Conservation (phyloP, 75 land plant genomes). For the Sequoia sempervirens region DNA sequence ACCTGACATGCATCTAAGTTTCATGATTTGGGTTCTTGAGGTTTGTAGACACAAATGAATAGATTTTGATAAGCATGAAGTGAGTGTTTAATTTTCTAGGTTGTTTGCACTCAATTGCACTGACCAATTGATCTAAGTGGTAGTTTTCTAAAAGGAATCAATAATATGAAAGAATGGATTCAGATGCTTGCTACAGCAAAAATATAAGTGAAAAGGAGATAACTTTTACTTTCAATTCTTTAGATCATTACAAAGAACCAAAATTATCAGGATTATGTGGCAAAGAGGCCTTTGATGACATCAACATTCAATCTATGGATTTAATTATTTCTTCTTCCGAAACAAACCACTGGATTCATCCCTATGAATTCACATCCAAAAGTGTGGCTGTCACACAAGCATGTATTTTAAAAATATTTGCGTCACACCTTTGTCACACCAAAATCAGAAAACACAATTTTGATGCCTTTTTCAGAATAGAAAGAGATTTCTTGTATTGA, state of each 20-base stretch:
- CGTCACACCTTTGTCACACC: neutral
- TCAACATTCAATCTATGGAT: neutral
- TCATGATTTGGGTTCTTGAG: neutral
- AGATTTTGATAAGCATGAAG: neutral
- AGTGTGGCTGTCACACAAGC: neutral
- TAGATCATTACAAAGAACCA: neutral
- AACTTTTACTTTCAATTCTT: neutral
- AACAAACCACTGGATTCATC: neutral
- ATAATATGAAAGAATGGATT: neutral
- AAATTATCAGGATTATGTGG: neutral
- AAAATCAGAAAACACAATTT: neutral
- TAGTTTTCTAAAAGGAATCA: neutral
- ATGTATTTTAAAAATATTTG: neutral
- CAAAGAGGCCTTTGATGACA: neutral
- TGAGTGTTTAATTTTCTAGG: neutral
- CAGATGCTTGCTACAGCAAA: neutral
- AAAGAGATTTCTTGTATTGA: neutral
- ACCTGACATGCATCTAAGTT: neutral
- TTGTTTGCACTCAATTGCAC: constrained; percentile 22
- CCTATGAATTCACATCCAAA: neutral
- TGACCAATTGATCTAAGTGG: neutral
- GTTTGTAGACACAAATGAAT: too few relatives aligned
- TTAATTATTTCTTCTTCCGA: neutral
- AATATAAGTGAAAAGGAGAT: neutral
- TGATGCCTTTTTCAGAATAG: neutral